These are phyloP conservation scores for Talaromyces verruculosus DNA, from an alignment of 2,329 filamentous ascomycete species.

Conservation along the genomic window DNA sequence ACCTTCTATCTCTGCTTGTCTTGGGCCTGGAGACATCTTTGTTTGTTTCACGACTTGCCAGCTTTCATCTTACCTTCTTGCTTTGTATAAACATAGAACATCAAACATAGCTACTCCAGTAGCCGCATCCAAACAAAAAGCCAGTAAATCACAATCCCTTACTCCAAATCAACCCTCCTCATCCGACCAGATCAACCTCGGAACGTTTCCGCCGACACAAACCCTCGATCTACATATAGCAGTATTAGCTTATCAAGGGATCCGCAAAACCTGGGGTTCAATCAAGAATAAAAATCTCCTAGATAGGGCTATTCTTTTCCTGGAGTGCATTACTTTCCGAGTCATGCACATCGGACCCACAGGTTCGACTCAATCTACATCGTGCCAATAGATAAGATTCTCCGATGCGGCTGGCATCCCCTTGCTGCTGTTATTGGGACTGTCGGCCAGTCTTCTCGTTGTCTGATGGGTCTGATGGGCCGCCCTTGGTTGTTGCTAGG, in stretches of 20 bases:
- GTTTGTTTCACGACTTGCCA: background rate
- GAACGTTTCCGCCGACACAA: background rate
- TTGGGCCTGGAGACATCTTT: background rate
- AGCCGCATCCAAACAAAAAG: background rate
- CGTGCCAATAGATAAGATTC: conserved; percentile 13
- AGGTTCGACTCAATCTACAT: background rate
- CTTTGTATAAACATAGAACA: background rate
- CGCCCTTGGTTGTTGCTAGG: conserved; percentile 8
- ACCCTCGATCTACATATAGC: background rate
- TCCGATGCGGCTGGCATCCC: conserved; percentile 12
- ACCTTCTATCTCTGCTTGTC: background rate
- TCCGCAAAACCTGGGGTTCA: background rate
- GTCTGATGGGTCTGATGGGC: background rate
- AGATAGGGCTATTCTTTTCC: conserved; percentile 1
- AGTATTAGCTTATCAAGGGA: background rate
- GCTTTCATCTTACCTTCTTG: background rate
- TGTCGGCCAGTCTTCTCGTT: background rate
- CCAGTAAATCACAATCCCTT: background rate
- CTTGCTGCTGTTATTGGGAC: background rate
- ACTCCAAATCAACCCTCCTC: background rate
- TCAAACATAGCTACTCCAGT: background rate
- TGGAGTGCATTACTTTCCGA: conserved; percentile 8
- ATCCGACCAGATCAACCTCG: background rate
- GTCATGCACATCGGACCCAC: background rate
- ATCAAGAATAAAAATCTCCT: background rate